Conservation (phyloP, 345 rosid genomes). For the Dovyalis caffra region DNA sequence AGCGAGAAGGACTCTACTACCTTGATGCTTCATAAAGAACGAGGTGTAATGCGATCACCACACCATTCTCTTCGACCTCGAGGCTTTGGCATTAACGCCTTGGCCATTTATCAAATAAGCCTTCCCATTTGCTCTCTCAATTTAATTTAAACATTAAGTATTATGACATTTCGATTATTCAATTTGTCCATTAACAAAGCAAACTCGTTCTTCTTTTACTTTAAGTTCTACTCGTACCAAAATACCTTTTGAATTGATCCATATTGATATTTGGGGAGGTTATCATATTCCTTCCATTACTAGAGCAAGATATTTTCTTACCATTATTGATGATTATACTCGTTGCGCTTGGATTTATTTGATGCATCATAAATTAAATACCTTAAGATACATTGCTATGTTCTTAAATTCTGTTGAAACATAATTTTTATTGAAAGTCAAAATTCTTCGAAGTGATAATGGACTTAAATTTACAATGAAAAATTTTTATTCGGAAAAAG, state of each 20-base stretch:
- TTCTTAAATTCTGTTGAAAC: no score
- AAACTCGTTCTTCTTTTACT: background rate
- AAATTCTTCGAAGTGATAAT: background rate
- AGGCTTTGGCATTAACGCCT: background rate
- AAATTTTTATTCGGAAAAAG: background rate
- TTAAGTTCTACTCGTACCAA: background rate
- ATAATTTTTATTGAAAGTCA: background rate
- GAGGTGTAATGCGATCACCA: background rate
- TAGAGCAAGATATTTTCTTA: background rate
- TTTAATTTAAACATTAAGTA: background rate
- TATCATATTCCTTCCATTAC: background rate
- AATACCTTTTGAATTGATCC: background rate
- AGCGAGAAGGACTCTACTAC: background rate
- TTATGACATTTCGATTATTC: background rate
- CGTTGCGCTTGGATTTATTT: background rate
- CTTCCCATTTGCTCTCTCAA: background rate
- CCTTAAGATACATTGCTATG: background rate
- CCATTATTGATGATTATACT: conserved; percentile 1
- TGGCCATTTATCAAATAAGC: background rate
- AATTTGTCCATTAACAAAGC: background rate
- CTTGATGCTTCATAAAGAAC: background rate
- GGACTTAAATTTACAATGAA: background rate
- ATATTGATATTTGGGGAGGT: conserved; percentile 14
- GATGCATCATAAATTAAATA: background rate
- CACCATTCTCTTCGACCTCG: background rate